phyloP scores from a whole-genome alignment of 2,329 filamentous ascomycete genomes.

The Alternaria rosae region DNA sequence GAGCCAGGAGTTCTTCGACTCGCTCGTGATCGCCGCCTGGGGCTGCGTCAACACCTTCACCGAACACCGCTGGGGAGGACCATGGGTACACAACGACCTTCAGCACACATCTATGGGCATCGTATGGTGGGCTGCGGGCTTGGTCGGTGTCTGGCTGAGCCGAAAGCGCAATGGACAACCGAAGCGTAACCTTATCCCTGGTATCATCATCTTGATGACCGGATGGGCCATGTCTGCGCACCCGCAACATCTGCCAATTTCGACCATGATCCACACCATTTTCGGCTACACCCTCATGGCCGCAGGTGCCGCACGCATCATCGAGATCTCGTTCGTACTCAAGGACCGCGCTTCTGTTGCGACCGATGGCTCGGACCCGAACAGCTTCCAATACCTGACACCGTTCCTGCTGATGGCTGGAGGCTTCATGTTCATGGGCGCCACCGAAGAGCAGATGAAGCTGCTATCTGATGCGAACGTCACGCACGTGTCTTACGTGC shows the following conservation, averaged over 20 bases:
- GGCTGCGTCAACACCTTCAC: slow-evolving; percentile 98
- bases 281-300: slow-evolving; percentile 98
- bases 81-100: slow-evolving; percentile 92
- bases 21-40: slow-evolving; percentile 88
- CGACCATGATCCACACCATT: slow-evolving; percentile 83
- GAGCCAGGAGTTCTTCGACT: slow-evolving; percentile 97
- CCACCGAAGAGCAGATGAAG: slow-evolving; percentile 94
- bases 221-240: slow-evolving; percentile 96
- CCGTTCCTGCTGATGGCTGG: slow-evolving; percentile 85
- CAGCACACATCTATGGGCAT: slow-evolving; percentile 99
- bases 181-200: slow-evolving; percentile 91
- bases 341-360: slow-evolving; percentile 72
- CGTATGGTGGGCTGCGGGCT: slow-evolving; percentile 94
- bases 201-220: slow-evolving; percentile 87
- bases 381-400: slow-evolving; percentile 75
- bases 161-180: slow-evolving; percentile 81
- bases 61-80: slow-evolving; percentile 89
- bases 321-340: slow-evolving; percentile 90
- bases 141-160: slow-evolving; percentile 92
- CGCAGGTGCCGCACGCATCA: slow-evolving; percentile 80
- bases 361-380: slow-evolving; percentile 72
- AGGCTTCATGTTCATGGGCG: slow-evolving; percentile 96
- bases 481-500: slow-evolving; percentile 88
- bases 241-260: slow-evolving; percentile 82
- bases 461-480: slow-evolving; percentile 76